These are phyloP conservation scores for Xerocomus minutiporus DNA, from an alignment of 1,284 basidiomycete genomes.

Conservation along the genomic window DNA sequence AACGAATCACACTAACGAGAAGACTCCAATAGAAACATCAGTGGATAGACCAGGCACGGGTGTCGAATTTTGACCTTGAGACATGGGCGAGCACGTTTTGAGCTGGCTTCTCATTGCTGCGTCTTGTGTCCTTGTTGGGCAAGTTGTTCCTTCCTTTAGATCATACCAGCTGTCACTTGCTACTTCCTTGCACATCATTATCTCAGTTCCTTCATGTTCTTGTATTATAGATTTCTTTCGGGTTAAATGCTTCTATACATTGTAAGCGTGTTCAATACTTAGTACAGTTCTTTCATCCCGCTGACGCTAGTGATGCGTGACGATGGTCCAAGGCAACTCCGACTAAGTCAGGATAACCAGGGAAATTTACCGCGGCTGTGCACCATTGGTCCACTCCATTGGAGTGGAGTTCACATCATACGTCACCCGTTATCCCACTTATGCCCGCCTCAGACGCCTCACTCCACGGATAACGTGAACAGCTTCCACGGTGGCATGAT, in stretches of 20 bases:
- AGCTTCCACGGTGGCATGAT: too few species aligned
- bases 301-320: too few species aligned
- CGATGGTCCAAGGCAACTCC: too few species aligned
- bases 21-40: slow-evolving; percentile 44
- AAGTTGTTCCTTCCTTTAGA: slow-evolving; percentile 14
- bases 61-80: slow-evolving; percentile 52
- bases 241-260: not conserved
- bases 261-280: not conserved
- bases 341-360: too few species aligned
- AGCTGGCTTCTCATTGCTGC: slow-evolving; percentile 20
- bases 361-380: too few species aligned
- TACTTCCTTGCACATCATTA: slow-evolving; percentile 31
- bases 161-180: slow-evolving; percentile 25
- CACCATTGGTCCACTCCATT: too few species aligned
- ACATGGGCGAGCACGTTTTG: slow-evolving; percentile 62
- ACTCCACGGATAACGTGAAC: too few species aligned
- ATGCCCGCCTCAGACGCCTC: too few species aligned
- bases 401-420: too few species aligned
- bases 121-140: slow-evolving; percentile 7
- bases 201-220: slow-evolving; percentile 26
- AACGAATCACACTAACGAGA: slow-evolving; percentile 4
- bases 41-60: slow-evolving; percentile 53
- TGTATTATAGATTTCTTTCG: slow-evolving; percentile 26
- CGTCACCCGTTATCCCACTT: too few species aligned
- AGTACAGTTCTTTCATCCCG: not conserved